Evolutionary conservation across 164 flowering plant species (phyloP), one percentile per base, ranked within the genome.

Genomic region (Litsea cubeba): DNA sequence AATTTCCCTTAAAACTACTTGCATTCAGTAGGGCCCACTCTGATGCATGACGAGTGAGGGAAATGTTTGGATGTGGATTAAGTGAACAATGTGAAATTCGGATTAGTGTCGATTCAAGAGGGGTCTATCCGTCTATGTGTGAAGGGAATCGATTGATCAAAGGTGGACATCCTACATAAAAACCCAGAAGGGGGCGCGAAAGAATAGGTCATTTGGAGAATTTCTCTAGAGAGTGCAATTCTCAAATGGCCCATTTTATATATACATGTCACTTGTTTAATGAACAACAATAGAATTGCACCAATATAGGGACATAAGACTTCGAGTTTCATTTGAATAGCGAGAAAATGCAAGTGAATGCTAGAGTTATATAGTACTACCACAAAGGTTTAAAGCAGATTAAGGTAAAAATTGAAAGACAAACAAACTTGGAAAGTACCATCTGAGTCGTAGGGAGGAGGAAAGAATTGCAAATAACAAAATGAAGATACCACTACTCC

Each of bases 401-500:
- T 28, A 1, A 35, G n/a, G 10, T 66, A 30, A 73, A 24, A 46
- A 15, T 12, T 0, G 32, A 64, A 17, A 5, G 5, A 35, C 7
- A 15, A 24, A 62, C n/a, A 24, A 71, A 50, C 24, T 17, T 22
- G 50, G 10, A 54, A 23, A 70, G 35, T 71, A 82, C 94, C 94
- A 67, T 91, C 87, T 1, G 72, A 35, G 72, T 85, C 78, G 82
- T 92, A 85, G 2, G 97, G 97, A 12, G 92, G 84, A 69, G 96
- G 94, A 74, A 88, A 93, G 81, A 93, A 91, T 75, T 93, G 97
- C 79, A 87, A 76, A 80, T 93, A 93, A 77, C 97, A 93, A 75
- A 91, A 84, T 10, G 87, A 79, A 63, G 94, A 82, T 50, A 91
- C 83, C 3, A 81, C 76, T 11, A 77, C 17, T 71, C 97, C 97